phyloP scores from a whole-genome alignment of 345 rosid species.

The Murraya paniculata region DNA sequence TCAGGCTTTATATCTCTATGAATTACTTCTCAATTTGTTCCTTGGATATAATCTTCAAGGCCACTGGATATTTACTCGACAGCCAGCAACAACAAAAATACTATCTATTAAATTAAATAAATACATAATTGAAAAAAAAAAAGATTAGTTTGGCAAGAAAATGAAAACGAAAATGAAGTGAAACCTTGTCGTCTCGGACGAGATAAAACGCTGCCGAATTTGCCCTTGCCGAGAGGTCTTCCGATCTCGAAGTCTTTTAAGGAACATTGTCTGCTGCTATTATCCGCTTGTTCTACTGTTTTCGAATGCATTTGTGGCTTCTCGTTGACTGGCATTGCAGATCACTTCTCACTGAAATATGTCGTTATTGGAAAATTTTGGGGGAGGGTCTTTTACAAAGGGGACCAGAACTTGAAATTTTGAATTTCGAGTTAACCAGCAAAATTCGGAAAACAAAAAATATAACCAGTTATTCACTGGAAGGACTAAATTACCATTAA shows the following conservation, averaged over 20 bases:
- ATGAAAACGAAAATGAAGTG: background rate
- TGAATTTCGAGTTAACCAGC: background rate
- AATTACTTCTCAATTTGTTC: constrained; percentile 39
- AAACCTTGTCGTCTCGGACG: constrained; percentile 74
- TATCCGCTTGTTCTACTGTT: constrained; percentile 22
- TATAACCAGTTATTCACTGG: background rate
- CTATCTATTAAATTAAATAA: too few species aligned
- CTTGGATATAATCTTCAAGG: too few species aligned
- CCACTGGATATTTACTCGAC: too few species aligned
- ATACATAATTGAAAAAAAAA: background rate
- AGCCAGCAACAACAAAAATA: too few species aligned
- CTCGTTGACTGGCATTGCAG: background rate
- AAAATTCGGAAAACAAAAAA: background rate
- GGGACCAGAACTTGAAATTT: background rate
- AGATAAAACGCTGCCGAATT: constrained; percentile 86
- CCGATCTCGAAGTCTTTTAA: constrained; percentile 79
- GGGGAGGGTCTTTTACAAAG: background rate
- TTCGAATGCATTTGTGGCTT: background rate
- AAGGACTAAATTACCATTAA: too few species aligned
- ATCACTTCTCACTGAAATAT: background rate
- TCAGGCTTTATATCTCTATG: constrained; percentile 97
- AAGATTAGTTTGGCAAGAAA: background rate
- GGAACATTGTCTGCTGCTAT: constrained; percentile 46
- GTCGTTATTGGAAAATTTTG: background rate
- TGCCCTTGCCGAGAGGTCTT: constrained; percentile 80